Conservation (phyloP, 2,329 filamentous ascomycete genomes). For the Pseudogymnoascus sp. region DNA sequence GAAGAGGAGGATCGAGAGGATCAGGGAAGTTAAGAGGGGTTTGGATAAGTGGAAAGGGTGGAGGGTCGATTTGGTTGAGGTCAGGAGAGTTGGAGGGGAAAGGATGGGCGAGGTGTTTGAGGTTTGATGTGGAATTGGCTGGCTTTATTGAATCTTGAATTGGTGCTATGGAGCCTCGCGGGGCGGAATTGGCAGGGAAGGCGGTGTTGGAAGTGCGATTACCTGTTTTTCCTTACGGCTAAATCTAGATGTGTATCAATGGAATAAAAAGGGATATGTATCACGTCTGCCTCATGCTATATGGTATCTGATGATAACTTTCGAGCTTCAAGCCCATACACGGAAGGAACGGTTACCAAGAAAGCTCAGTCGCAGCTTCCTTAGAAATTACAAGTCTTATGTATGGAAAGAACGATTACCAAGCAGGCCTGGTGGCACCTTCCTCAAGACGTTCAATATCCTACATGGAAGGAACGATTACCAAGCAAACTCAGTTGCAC, state of each 20-base stretch:
- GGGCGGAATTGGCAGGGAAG: background rate
- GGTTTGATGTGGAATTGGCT: conserved; percentile 34
- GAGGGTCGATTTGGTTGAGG: conserved; percentile 58
- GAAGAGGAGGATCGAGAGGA: conserved; percentile 51
- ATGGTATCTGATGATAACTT: background rate
- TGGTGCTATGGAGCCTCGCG: background rate
- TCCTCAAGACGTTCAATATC: no score
- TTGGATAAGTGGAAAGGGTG: conserved; percentile 62
- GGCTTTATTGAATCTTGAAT: background rate
- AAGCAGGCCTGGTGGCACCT: no score
- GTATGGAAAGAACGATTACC: no score
- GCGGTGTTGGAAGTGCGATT: background rate
- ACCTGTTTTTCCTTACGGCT: background rate
- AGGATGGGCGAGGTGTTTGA: conserved; percentile 59
- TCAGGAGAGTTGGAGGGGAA: conserved; percentile 40
- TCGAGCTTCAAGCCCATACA: no score
- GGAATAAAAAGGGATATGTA: background rate
- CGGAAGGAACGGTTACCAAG: no score
- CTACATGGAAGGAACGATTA: no score
- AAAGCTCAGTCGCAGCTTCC: no score
- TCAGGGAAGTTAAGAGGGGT: conserved; percentile 56
- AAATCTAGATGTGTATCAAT: conserved; percentile 3
- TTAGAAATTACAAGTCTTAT: no score
- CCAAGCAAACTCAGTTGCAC: no score
- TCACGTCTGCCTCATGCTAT: background rate